Evolutionary conservation across 1,284 basidiomycete genomes (phyloP).

Genomic region (Ganoderma meredithae): DNA sequence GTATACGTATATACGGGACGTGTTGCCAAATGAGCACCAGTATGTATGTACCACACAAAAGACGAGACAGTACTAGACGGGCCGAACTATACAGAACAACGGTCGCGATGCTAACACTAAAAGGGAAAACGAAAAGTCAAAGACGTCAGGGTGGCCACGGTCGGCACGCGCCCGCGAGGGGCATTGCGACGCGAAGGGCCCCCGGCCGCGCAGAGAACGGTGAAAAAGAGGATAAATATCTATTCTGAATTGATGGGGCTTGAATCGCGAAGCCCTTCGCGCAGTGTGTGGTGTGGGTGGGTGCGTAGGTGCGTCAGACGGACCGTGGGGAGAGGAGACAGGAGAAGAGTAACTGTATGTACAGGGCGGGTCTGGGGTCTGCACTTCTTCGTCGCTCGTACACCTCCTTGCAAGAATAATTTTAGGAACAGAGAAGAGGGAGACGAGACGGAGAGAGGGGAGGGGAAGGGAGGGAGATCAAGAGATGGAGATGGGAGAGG

Average conservation of each 20-base stretch:
- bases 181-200: slow-evolving; percentile 1
- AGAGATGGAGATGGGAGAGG: neutral
- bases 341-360: too few species aligned
- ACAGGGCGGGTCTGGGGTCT: neutral
- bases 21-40: too few species aligned
- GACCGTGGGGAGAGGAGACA: neutral
- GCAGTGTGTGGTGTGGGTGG: slow-evolving; percentile 4
- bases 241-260: slow-evolving; percentile 46
- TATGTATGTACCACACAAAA: neutral
- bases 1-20: neutral
- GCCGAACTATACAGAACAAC: slow-evolving; percentile 4
- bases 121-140: neutral
- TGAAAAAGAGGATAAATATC: slow-evolving; percentile 36
- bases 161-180: neutral
- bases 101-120: too few species aligned
- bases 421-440: slow-evolving; percentile 31
- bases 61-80: too few species aligned
- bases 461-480: slow-evolving; percentile 7
- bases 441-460: slow-evolving; percentile 19
- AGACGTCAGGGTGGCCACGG: neutral
- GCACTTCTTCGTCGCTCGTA: slow-evolving; percentile 35
- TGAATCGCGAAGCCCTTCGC: slow-evolving; percentile 59
- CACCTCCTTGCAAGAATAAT: slow-evolving; percentile 34
- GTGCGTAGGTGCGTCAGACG: neutral
- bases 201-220: slow-evolving; percentile 11